A percentile compares a stretch with the other conserved stretches of the same genome.
phyloP scores from a whole-genome alignment of 148 eudicot species.

The Amaranthus cruentus region DNA sequence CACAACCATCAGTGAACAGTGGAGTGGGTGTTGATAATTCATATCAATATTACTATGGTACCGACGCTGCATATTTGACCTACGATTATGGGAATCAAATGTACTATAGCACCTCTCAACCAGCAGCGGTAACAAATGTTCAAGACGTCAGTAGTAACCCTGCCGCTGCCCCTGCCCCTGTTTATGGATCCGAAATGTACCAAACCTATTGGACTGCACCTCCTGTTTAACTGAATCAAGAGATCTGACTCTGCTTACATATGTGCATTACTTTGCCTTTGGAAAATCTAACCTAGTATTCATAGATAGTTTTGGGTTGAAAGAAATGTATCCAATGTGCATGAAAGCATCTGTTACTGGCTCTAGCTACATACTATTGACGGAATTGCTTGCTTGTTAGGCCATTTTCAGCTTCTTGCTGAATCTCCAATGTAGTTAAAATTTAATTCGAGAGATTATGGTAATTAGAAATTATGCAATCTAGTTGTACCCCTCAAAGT shows the following conservation, averaged over 20 bases:
- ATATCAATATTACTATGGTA: not conserved
- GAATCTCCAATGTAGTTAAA: not conserved
- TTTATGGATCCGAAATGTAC: conserved; percentile 1
- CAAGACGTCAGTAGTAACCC: conserved; percentile 6
- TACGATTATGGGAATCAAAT: conserved; percentile 18
- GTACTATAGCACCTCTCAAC: conserved; percentile 8
- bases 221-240: conserved; percentile 9
- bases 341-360: not conserved
- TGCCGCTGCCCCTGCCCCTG: no score
- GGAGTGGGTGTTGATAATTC: conserved; percentile 3
- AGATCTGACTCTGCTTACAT: conserved; percentile 9
- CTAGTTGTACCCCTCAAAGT: not conserved
- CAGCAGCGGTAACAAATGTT: not conserved
- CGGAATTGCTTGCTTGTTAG: not conserved
- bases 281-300: conserved; percentile 6
- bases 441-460: not conserved
- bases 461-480: not conserved
- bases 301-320: not conserved
- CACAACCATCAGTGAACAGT: not conserved
- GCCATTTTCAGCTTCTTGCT: not conserved
- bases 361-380: not conserved
- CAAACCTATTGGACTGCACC: conserved; percentile 14
- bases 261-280: not conserved
- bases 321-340: not conserved
- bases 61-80: conserved; percentile 7